A percentile compares a stretch with the other conserved stretches of the same genome.
Evolutionary conservation across 2,329 filamentous ascomycete species (phyloP).

Genomic region (Neonectria coccinea): DNA sequence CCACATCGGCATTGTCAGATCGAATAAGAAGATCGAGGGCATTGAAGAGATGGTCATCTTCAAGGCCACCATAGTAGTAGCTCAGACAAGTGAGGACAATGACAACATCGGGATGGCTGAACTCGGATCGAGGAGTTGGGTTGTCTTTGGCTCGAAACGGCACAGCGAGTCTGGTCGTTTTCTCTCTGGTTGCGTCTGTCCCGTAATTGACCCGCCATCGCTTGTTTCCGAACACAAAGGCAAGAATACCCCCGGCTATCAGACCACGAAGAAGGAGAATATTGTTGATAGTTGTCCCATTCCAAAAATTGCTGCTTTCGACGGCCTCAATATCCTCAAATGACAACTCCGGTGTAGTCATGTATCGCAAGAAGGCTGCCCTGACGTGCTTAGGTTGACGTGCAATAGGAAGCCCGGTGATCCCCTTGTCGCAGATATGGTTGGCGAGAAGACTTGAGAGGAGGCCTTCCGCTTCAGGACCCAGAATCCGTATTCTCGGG

Average conservation of each 20-base stretch:
- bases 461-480: constrained; percentile 42
- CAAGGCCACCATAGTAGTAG: constrained; percentile 69
- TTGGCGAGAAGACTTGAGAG: constrained; percentile 52
- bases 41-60: constrained; percentile 60
- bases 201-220: constrained; percentile 71
- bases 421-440: constrained; percentile 57
- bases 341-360: constrained; percentile 51
- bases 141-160: neutral
- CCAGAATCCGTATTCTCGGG: neutral
- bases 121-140: neutral
- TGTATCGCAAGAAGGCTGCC: constrained; percentile 55
- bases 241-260: constrained; percentile 65
- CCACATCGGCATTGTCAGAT: constrained; percentile 62
- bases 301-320: constrained; percentile 54
- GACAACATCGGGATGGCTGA: neutral
- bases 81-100: constrained; percentile 63
- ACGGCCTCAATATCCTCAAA: constrained; percentile 49
- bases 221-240: constrained; percentile 66
- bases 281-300: constrained; percentile 45
- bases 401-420: constrained; percentile 56
- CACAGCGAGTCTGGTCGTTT: neutral
- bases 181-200: neutral
- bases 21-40: constrained; percentile 60
- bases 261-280: constrained; percentile 67
- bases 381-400: constrained; percentile 48